These are phyloP conservation scores for Heliamphora exappendiculata DNA, from an alignment of 148 eudicot genomes.

Conservation along the genomic window DNA sequence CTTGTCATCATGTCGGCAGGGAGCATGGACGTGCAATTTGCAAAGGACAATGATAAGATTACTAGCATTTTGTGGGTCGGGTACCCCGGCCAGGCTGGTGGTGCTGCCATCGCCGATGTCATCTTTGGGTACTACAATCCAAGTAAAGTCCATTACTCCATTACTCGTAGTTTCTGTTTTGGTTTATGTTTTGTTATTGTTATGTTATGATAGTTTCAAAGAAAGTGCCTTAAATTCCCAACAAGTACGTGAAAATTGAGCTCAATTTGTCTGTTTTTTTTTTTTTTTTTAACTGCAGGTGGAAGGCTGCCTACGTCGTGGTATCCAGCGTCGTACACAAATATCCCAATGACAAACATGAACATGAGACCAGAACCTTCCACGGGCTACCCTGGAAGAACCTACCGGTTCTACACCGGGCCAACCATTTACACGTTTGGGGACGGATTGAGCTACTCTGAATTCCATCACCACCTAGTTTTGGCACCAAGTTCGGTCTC, in stretches of 20 bases:
- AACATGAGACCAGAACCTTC: constrained; percentile 62
- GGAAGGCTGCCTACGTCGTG: constrained; percentile 67
- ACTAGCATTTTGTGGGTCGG: constrained; percentile 65
- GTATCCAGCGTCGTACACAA: constrained; percentile 55
- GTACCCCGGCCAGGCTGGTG: constrained; percentile 64
- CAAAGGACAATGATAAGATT: constrained; percentile 31
- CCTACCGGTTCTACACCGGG: constrained; percentile 62
- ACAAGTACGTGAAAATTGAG: not conserved
- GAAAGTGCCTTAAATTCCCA: too few species aligned
- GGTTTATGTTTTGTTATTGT: not conserved
- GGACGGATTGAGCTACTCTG: constrained; percentile 54
- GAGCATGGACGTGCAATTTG: constrained; percentile 39
- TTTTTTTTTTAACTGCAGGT: constrained; percentile 36
- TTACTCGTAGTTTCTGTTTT: not conserved
- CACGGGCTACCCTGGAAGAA: constrained; percentile 64
- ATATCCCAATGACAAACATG: constrained; percentile 65
- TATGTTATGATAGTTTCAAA: not conserved
- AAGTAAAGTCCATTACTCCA: constrained; percentile 13
- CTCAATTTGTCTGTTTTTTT: not conserved
- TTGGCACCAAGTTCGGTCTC: constrained; percentile 49
- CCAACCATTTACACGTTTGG: constrained; percentile 49
- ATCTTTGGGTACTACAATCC: constrained; percentile 58
- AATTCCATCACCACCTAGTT: constrained; percentile 42
- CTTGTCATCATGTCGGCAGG: constrained; percentile 54
- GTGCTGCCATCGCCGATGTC: constrained; percentile 47